A percentile compares a stretch with the other conserved stretches of the same genome.
Evolutionary conservation across 2,329 filamentous ascomycete species (phyloP).

Genomic region (Pestalotiopsis fici): DNA sequence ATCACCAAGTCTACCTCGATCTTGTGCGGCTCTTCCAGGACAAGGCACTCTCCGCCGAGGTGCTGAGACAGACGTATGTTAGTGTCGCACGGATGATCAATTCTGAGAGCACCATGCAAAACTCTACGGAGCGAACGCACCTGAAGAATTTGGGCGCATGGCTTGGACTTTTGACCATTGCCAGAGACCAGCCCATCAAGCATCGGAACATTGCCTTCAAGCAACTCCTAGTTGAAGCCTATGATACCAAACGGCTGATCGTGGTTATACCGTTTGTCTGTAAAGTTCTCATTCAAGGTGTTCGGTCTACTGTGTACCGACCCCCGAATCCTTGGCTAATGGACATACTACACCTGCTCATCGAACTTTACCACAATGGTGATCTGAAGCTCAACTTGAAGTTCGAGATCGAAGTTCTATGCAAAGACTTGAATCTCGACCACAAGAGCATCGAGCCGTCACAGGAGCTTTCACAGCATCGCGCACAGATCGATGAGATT

Average conservation of each 20-base stretch:
- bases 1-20: slow-evolving; percentile 89
- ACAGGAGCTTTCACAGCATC: slow-evolving; percentile 74
- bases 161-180: slow-evolving; percentile 91
- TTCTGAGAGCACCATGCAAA: slow-evolving; percentile 82
- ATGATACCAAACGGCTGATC: slow-evolving; percentile 86
- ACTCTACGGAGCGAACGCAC: slow-evolving; percentile 80
- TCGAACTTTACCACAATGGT: slow-evolving; percentile 90
- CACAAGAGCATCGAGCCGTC: slow-evolving; percentile 90
- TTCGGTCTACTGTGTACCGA: slow-evolving; percentile 83
- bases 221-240: slow-evolving; percentile 89
- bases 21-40: slow-evolving; percentile 83
- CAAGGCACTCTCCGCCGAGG: slow-evolving; percentile 78
- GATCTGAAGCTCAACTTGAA: slow-evolving; percentile 96
- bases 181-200: slow-evolving; percentile 91
- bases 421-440: slow-evolving; percentile 88
- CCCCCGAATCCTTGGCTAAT: slow-evolving; percentile 97
- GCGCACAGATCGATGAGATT: slow-evolving; percentile 64
- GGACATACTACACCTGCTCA: slow-evolving; percentile 88
- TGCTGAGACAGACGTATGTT: slow-evolving; percentile 90
- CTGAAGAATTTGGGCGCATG: slow-evolving; percentile 92
- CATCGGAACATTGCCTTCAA: slow-evolving; percentile 98
- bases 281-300: slow-evolving; percentile 87
- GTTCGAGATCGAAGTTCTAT: slow-evolving; percentile 97
- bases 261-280: slow-evolving; percentile 97
- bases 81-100: slow-evolving; percentile 87